Conservation (phyloP, 129 eudicot species). For the Helichrysum umbraculigerum region DNA sequence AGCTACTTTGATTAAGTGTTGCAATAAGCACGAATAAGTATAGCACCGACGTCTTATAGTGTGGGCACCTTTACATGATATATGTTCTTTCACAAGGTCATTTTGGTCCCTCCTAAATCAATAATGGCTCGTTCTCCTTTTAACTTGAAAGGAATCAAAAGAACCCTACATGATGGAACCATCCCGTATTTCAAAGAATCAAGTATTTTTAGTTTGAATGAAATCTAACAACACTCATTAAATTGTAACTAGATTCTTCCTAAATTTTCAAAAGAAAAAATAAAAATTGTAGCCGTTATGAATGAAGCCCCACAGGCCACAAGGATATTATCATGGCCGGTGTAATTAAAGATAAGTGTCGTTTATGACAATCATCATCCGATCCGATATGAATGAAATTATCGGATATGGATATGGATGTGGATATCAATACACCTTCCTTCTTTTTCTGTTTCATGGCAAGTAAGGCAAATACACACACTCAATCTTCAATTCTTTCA, state of each 20-base stretch:
- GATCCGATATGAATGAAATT: too few species aligned
- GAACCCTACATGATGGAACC: not conserved
- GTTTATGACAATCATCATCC: too few species aligned
- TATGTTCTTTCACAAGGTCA: not conserved
- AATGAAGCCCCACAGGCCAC: constrained; percentile 15
- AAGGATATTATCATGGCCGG: too few species aligned
- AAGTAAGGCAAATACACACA: constrained; percentile 15
- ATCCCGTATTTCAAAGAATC: not conserved
- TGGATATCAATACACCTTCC: too few species aligned
- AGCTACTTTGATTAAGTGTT: too few species aligned
- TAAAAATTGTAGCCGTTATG: not conserved
- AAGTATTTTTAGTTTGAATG: too few species aligned
- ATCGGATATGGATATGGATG: too few species aligned
- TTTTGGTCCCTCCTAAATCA: not conserved
- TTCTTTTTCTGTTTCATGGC: not conserved
- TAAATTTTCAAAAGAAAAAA: not conserved
- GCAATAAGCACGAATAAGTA: too few species aligned
- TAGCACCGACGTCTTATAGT: not conserved
- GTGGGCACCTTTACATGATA: too few species aligned
- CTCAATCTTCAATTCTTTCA: constrained; percentile 12
- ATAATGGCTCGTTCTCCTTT: not conserved
- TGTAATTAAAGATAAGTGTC: too few species aligned
- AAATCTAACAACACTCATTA: too few species aligned
- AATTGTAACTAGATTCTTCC: not conserved
- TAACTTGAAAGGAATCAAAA: not conserved